Base-by-base conservation (phyloP, 257 asterid genomes). In the Solanum okadae region DNA sequence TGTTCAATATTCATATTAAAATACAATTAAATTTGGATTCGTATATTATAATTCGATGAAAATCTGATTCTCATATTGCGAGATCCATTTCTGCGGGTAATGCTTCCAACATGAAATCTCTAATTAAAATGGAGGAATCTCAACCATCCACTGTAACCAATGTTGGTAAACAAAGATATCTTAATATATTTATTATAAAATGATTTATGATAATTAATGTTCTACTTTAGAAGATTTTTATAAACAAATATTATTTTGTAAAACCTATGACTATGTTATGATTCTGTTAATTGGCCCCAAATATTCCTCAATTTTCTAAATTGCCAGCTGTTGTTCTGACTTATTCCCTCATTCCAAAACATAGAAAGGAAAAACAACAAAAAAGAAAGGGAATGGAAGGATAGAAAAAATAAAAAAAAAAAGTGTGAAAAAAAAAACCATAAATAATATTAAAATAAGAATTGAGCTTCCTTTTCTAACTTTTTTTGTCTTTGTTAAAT, bases 311-410 rank as follows among this genome's bases (percentile, higher is more conserved):
- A 23, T 18, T 82, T 49, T 29, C 86, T 49, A 82, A 79, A 49
- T 75, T 49, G 70, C 70, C 86, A 82, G 86, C 86, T 82, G 29
- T 49, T 29, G 9, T 35, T 49, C 29, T 49, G 42, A 49, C 70
- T 49, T 82, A 49, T 82, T 29, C 70, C 40, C 86, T 49, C 70
- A 49, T 82, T 52, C 86, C 86, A 82, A 82, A 82, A 49, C 40
- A 29, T 31, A 49, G 59, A 82, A 82, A 16, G 11, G 29, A 6
- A 49, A 81, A 82, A 49, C 12, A 82, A 49, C 44, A 31, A 49
- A 82, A 81, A 49, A 29, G 42, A 81, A 81, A 46, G 31, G 1
- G 20, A 82, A 46, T 82, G 2, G 31, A 82, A 82, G 70, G 6
- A 49, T 49, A 16, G 68, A 44, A 79, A 61, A 18, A 35, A 10